Percentiles rank a stretch among this genome's conserved stretches.
phyloP scores from a whole-genome alignment of 768 basidiomycete genomes.

The Pilatotrama ljubarskyi region DNA sequence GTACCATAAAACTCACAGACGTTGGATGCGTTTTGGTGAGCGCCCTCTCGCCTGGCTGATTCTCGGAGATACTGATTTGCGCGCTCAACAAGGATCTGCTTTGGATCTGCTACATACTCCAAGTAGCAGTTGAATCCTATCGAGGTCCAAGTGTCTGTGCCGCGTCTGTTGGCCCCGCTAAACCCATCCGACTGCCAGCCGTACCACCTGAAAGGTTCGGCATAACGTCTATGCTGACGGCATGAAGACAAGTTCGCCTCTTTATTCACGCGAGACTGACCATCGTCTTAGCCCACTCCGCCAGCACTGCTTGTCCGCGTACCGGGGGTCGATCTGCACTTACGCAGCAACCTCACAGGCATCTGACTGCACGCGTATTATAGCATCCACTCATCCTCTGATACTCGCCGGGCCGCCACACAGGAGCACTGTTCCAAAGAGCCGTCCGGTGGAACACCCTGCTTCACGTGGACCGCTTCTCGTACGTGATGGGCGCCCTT shows the following conservation, averaged over 20 bases:
- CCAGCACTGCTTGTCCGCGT: neutral
- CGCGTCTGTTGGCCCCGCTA: too few relatives aligned
- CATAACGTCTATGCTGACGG: too few relatives aligned
- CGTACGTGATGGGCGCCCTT: conserved; percentile 15
- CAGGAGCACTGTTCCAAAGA: neutral
- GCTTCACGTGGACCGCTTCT: conserved; percentile 12
- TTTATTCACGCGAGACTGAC: neutral
- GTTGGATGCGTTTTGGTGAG: neutral
- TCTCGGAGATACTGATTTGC: too few relatives aligned
- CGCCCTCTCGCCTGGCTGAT: neutral
- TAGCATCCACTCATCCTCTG: neutral
- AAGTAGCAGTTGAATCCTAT: too few relatives aligned
- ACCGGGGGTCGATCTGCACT: neutral
- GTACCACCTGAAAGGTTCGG: too few relatives aligned
- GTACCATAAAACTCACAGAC: neutral
- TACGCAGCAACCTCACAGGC: neutral
- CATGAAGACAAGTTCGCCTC: neutral
- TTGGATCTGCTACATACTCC: too few relatives aligned
- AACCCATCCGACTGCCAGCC: too few relatives aligned
- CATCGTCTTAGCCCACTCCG: too few relatives aligned
- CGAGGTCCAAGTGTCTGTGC: too few relatives aligned
- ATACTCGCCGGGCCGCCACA: conserved; percentile 10
- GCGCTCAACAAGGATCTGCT: too few relatives aligned
- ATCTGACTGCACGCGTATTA: conserved; percentile 7
- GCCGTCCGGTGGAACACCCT: conserved; percentile 4